These are phyloP conservation scores for Omphalotus olearius DNA, from an alignment of 1,284 basidiomycete genomes.

Conservation along the genomic window DNA sequence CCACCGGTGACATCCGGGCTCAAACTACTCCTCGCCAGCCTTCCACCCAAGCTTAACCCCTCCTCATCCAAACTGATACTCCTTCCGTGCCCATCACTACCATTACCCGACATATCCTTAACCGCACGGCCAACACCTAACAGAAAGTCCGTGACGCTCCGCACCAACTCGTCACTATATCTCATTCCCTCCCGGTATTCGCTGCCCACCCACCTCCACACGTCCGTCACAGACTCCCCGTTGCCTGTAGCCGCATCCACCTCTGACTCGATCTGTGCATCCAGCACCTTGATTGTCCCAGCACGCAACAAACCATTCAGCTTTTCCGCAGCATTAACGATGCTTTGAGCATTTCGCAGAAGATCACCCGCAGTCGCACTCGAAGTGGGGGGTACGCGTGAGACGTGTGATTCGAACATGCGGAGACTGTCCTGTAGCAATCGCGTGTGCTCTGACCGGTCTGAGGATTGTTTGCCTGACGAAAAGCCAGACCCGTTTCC, in stretches of 20 bases:
- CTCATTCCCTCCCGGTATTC: slow-evolving; percentile 69
- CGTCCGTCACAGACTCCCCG: slow-evolving; percentile 35
- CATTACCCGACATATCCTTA: slow-evolving; percentile 46
- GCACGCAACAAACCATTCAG: slow-evolving; percentile 57
- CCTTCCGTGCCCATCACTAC: slow-evolving; percentile 34
- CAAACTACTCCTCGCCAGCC: slow-evolving; percentile 23
- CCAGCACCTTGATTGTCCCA: slow-evolving; percentile 54
- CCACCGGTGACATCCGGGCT: slow-evolving; percentile 29
- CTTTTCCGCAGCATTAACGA: slow-evolving; percentile 59
- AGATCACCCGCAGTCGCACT: slow-evolving; percentile 46
- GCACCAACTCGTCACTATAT: slow-evolving; percentile 70
- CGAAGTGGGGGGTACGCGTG: slow-evolving; percentile 43
- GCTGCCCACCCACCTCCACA: slow-evolving; percentile 64
- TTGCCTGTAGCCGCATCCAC: slow-evolving; percentile 41
- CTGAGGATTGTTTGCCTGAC: slow-evolving; percentile 4
- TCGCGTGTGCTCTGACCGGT: slow-evolving; percentile 54
- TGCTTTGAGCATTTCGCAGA: slow-evolving; percentile 52
- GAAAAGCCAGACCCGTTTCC: too few species aligned
- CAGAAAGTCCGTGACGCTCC: slow-evolving; percentile 68
- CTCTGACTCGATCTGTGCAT: slow-evolving; percentile 70
- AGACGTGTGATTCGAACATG: slow-evolving; percentile 65
- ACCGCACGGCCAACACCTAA: slow-evolving; percentile 67
- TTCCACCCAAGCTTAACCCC: slow-evolving; percentile 5
- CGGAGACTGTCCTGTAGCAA: slow-evolving; percentile 64
- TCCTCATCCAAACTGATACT: slow-evolving; percentile 47